These are phyloP conservation scores for Sugiyamaella sp. DNA, from an alignment of 1,139 yeast genomes.

Conservation along the genomic window DNA sequence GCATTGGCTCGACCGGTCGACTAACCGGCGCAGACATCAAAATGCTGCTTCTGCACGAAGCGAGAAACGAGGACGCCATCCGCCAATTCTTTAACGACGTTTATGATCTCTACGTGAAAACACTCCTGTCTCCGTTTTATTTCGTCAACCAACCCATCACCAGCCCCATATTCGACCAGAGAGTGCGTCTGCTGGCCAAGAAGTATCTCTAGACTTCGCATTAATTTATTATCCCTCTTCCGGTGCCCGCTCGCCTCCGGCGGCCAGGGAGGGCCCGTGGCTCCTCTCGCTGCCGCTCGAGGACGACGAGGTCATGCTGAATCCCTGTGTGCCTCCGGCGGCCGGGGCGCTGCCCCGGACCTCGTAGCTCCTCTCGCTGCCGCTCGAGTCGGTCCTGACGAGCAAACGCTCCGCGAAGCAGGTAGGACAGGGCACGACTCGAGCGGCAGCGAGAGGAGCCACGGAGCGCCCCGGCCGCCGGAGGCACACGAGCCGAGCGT, in stretches of 20 bases:
- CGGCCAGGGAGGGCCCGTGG: no score
- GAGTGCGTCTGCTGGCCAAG: constrained; percentile 70
- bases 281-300: no score
- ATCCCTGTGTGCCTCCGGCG: no score
- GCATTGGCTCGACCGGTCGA: background rate
- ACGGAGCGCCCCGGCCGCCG: no score
- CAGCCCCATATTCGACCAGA: constrained; percentile 74
- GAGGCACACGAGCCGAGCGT: no score
- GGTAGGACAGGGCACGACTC: background rate
- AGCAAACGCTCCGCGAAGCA: background rate
- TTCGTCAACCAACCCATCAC: constrained; percentile 72
- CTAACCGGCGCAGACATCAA: constrained; percentile 53
- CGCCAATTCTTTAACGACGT: constrained; percentile 83
- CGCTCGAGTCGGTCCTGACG: no score
- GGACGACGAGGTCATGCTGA: no score
- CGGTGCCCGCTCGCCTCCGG: no score
- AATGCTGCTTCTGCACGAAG: constrained; percentile 75
- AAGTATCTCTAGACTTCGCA: constrained; percentile 79
- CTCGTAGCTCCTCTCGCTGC: no score
- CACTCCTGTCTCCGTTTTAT: constrained; percentile 85
- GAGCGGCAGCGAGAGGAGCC: no score
- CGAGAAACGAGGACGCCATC: constrained; percentile 67
- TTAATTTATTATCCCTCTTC: no score
- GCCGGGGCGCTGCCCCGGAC: no score
- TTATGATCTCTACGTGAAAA: constrained; percentile 85